A percentile compares a stretch with the other conserved stretches of the same genome.
Conservation (phyloP, 116 monocot species). For the Trichopus zeylanicus region DNA sequence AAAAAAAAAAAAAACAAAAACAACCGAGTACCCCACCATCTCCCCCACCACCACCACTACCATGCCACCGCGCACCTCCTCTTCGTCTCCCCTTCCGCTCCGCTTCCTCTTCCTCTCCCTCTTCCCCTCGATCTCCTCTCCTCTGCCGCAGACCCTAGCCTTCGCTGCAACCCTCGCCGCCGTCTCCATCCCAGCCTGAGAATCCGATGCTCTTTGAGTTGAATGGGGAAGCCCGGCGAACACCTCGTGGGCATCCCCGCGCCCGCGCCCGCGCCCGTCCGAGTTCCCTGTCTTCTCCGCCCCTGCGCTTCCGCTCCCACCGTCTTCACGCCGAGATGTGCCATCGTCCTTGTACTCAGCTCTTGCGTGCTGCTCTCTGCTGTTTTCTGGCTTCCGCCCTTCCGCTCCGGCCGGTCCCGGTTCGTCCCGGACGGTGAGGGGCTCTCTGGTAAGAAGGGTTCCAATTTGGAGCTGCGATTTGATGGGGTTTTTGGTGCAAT, state of each 20-base stretch:
- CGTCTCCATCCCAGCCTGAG: too few relatives aligned
- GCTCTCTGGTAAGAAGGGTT: constrained; percentile 10
- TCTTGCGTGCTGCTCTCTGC: constrained; percentile 35
- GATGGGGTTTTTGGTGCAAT: neutral
- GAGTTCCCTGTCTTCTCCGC: neutral
- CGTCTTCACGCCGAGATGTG: constrained; percentile 26
- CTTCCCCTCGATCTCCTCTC: too few relatives aligned
- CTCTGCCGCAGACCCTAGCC: too few relatives aligned
- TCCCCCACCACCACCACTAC: too few relatives aligned
- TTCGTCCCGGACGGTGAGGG: constrained; percentile 9
- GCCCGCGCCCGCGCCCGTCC: neutral
- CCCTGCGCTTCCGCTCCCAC: too few relatives aligned
- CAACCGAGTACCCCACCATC: too few relatives aligned
- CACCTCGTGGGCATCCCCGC: neutral
- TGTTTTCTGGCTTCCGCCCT: constrained; percentile 45
- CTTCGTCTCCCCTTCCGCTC: too few relatives aligned
- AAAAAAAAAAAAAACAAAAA: too few relatives aligned
- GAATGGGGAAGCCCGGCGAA: constrained; percentile 32
- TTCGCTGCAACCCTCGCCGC: too few relatives aligned
- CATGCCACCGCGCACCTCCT: too few relatives aligned
- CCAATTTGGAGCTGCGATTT: neutral
- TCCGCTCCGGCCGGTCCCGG: constrained; percentile 11
- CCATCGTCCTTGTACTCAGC: constrained; percentile 33
- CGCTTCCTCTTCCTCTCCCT: too few relatives aligned
- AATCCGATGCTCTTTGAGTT: constrained; percentile 10